phyloP scores from a whole-genome alignment of 2,329 filamentous ascomycete genomes.

The Diaporthe aspalathi region DNA sequence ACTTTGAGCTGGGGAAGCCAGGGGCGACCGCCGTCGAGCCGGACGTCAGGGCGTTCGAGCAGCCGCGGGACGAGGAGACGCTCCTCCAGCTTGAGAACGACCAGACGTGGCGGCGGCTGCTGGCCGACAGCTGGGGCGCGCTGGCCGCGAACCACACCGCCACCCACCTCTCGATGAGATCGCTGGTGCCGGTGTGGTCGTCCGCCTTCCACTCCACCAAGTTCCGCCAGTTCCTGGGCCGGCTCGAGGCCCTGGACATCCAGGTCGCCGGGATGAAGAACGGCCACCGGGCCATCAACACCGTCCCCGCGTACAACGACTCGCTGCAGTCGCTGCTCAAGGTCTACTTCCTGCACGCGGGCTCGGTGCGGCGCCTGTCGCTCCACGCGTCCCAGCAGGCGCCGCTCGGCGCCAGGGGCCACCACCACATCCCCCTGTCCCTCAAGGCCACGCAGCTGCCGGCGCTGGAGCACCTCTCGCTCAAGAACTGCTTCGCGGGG shows the following conservation, averaged over 20 bases:
- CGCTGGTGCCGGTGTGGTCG: conserved; percentile 36
- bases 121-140: conserved; percentile 36
- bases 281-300: conserved; percentile 38
- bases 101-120: conserved; percentile 35
- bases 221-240: conserved; percentile 29
- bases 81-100: conserved; percentile 38
- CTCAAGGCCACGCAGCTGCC: conserved; percentile 39
- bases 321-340: conserved; percentile 38
- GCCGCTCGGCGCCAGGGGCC: conserved; percentile 34
- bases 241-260: conserved; percentile 35
- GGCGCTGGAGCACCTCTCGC: conserved; percentile 30
- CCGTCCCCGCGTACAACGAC: conserved; percentile 36
- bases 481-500: conserved; percentile 39
- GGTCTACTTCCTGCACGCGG: conserved; percentile 36
- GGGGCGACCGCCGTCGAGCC: conserved; percentile 6
- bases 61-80: conserved; percentile 34
- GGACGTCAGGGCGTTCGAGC: conserved; percentile 34
- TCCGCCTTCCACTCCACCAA: conserved; percentile 32
- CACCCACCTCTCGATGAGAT: conserved; percentile 32
- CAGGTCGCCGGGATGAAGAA: conserved; percentile 33
- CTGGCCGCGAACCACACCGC: conserved; percentile 34
- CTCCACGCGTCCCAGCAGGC: conserved; percentile 37
- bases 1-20: conserved; percentile 27
- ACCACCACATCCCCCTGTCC: conserved; percentile 38
- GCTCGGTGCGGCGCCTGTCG: conserved; percentile 32